phyloP scores from a whole-genome alignment of 2,329 filamentous ascomycete genomes.

The Pseudocercospora fuligena region DNA sequence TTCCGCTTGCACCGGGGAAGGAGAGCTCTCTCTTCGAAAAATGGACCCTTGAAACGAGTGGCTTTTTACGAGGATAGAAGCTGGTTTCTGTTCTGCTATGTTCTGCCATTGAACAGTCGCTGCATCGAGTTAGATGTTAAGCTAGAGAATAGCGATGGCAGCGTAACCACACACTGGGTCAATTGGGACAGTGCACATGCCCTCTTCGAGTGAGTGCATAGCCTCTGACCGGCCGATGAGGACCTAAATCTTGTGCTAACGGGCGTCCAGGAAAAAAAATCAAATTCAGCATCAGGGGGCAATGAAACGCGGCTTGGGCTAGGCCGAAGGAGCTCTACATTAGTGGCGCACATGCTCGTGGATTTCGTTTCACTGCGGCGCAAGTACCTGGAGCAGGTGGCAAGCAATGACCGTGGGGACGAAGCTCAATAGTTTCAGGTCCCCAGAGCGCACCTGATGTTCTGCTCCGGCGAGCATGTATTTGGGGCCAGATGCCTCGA shows the following conservation, averaged over 20 bases:
- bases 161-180: neutral
- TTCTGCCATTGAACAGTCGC: neutral
- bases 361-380: neutral
- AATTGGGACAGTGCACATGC: neutral
- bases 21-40: no score
- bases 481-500: neutral
- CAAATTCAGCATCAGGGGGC: no score
- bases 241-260: neutral
- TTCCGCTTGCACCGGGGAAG: neutral
- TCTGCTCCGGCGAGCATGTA: neutral
- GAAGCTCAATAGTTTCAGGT: neutral
- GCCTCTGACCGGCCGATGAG: neutral
- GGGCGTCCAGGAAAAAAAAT: no score
- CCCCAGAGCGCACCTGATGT: neutral
- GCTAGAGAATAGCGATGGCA: neutral
- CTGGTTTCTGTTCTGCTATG: neutral
- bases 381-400: neutral
- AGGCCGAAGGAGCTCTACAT: no score
- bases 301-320: no score
- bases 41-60: neutral
- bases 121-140: neutral
- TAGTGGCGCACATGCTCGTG: neutral
- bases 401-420: neutral
- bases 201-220: neutral
- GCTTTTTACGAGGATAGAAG: rapidly evolving